phyloP scores from a whole-genome alignment of 169 alveolate species.

The Plasmodium sp. region DNA sequence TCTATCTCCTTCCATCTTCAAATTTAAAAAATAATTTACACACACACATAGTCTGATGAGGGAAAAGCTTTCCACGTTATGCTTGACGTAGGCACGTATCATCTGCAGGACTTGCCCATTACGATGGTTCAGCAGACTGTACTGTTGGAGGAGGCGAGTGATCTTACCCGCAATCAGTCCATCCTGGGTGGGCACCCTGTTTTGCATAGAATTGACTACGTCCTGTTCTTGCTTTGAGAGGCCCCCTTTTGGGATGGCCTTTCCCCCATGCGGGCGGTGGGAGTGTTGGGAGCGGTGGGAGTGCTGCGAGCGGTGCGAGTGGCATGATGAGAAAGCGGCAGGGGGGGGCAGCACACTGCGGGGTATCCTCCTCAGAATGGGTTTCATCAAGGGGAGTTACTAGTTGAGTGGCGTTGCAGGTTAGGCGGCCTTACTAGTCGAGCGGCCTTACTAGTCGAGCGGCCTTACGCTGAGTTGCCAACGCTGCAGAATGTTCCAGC shows the following conservation, averaged over 20 bases:
- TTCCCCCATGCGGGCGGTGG: neutral
- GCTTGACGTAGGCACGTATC: slow-evolving; percentile 20
- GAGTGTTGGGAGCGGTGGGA: neutral
- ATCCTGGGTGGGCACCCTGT: neutral
- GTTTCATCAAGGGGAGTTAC: slow-evolving; percentile 8
- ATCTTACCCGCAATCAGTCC: neutral
- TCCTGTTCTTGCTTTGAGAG: slow-evolving; percentile 17
- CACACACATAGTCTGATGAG: slow-evolving; percentile 21
- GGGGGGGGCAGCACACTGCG: neutral
- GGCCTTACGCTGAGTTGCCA: too few species aligned
- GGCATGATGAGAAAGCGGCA: neutral
- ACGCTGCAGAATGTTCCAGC: too few species aligned
- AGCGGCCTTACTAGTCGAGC: neutral
- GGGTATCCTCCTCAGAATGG: neutral
- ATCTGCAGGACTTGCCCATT: neutral
- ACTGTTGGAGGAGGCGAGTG: slow-evolving; percentile 8
- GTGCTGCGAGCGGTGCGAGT: neutral
- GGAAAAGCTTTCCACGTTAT: slow-evolving; percentile 29
- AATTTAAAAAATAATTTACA: slow-evolving; percentile 44
- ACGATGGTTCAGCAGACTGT: slow-evolving; percentile 7
- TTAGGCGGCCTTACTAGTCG: too few species aligned
- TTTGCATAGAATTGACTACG: slow-evolving; percentile 17
- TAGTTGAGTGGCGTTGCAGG: neutral
- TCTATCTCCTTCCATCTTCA: slow-evolving; percentile 26
- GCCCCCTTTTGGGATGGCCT: neutral